Percentiles rank a stretch among this genome's conserved stretches.
Conservation (phyloP, 208 protist species). For the Crithidia fasciculata region DNA sequence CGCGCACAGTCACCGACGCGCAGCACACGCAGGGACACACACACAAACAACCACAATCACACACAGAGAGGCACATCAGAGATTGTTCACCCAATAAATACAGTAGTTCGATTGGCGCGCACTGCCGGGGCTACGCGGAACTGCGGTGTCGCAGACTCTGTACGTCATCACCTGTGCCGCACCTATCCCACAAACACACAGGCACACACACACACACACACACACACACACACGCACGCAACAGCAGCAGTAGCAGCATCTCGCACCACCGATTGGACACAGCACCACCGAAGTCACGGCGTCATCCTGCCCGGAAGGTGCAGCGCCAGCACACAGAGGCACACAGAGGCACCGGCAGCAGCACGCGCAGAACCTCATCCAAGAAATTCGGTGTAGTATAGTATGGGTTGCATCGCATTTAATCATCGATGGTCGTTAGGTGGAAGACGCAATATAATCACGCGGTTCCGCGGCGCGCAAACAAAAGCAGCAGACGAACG, state of each 20-base stretch:
- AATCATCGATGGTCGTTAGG: conserved; percentile 27
- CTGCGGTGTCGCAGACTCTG: conserved; percentile 33
- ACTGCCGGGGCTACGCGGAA: conserved; percentile 21
- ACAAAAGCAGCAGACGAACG: neutral
- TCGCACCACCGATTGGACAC: conserved; percentile 37
- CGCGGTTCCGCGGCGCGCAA: conserved; percentile 6
- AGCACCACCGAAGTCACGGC: conserved; percentile 12
- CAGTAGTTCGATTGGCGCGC: conserved; percentile 23
- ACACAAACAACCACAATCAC: neutral
- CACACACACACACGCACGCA: neutral
- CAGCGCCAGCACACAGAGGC: neutral
- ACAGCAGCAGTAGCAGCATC: neutral
- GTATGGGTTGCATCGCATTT: conserved; percentile 29
- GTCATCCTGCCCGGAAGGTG: conserved; percentile 23
- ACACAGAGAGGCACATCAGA: conserved; percentile 27
- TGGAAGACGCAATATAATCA: conserved; percentile 28
- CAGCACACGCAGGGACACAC: neutral
- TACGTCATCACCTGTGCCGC: conserved; percentile 32
- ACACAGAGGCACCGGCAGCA: neutral
- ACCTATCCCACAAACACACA: neutral
- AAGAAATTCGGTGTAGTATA: conserved; percentile 32
- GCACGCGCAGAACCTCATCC: conserved; percentile 21
- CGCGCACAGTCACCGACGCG: neutral
- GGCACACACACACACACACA: no score
- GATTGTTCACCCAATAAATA: conserved; percentile 47